These are phyloP conservation scores for Hydnum rufescens DNA, from an alignment of 768 basidiomycete species.

Conservation along the genomic window DNA sequence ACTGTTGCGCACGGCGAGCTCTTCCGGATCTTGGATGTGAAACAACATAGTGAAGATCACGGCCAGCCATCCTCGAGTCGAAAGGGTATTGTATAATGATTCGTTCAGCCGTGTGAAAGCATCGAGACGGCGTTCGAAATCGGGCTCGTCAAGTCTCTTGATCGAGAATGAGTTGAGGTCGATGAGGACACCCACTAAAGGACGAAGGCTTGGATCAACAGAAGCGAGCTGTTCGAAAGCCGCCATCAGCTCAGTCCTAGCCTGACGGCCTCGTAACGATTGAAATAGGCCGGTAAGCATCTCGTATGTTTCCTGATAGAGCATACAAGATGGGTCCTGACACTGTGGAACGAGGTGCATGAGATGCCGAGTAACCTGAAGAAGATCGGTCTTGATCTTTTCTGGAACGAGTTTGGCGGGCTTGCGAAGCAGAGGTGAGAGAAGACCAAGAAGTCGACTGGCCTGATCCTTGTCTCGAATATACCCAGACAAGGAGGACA, in stretches of 20 bases:
- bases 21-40: slow-evolving; percentile 76
- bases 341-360: slow-evolving; percentile 51
- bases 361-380: slow-evolving; percentile 47
- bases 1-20: slow-evolving; percentile 68
- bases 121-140: slow-evolving; percentile 66
- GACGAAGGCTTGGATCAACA: slow-evolving; percentile 27
- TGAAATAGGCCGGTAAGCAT: slow-evolving; percentile 65
- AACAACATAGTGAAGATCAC: slow-evolving; percentile 64
- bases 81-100: slow-evolving; percentile 27
- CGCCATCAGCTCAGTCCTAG: slow-evolving; percentile 46
- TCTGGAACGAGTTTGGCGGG: slow-evolving; percentile 62
- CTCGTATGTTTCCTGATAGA: slow-evolving; percentile 35
- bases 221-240: slow-evolving; percentile 37
- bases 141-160: slow-evolving; percentile 73
- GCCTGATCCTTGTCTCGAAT: slow-evolving; percentile 54
- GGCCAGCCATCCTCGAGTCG: slow-evolving; percentile 51
- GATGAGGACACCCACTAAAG: slow-evolving; percentile 35
- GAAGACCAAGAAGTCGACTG: slow-evolving; percentile 43
- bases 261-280: slow-evolving; percentile 45
- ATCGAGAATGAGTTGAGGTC: slow-evolving; percentile 71
- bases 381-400: slow-evolving; percentile 64
- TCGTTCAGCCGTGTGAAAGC: slow-evolving; percentile 69
- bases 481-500: slow-evolving; percentile 62
- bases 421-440: slow-evolving; percentile 62
- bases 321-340: slow-evolving; percentile 22